These are phyloP conservation scores for Parietaria judaica DNA, from an alignment of 306 rosid species.

Conservation along the genomic window DNA sequence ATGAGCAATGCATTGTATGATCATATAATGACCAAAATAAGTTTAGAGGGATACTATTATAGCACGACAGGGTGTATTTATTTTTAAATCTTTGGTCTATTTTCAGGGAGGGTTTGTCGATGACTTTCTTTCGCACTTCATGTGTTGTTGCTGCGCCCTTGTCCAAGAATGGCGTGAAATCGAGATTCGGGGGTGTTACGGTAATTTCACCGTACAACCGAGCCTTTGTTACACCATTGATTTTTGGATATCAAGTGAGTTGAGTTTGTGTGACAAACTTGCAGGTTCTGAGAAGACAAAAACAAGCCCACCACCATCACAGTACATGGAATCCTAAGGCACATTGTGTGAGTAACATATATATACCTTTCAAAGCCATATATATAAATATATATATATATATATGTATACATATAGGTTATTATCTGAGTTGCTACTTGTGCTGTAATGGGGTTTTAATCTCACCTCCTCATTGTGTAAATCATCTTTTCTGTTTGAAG, in stretches of 20 bases:
- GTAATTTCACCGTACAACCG: conserved; percentile 31
- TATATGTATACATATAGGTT: conserved; percentile 16
- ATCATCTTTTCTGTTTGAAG: conserved; percentile 25
- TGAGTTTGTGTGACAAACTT: conserved; percentile 22
- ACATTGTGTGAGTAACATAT: conserved; percentile 15
- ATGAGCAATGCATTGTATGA: too few species aligned
- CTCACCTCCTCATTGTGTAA: conserved; percentile 32
- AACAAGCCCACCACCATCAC: conserved; percentile 81
- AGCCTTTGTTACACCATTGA: conserved; percentile 6
- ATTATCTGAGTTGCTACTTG: conserved; percentile 22
- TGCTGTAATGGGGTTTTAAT: conserved; percentile 20
- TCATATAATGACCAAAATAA: too few species aligned
- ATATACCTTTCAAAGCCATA: conserved; percentile 18
- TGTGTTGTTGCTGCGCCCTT: conserved; percentile 99
- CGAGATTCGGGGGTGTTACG: conserved; percentile 72
- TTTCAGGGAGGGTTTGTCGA: conserved; percentile 80
- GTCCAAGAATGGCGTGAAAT: conserved; percentile 99
- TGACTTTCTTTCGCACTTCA: conserved; percentile 89
- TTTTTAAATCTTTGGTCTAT: conserved; percentile 10
- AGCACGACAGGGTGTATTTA: too few species aligned
- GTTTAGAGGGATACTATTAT: too few species aligned
- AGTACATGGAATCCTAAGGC: conserved; percentile 71
- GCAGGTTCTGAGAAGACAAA: conserved; percentile 79
- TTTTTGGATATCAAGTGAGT: background rate
- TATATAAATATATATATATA: background rate